Evolutionary conservation across 495 filamentous ascomycete species (phyloP), one percentile per base, ranked within the genome.

Genomic region (Aspergillus egyptiacus): DNA sequence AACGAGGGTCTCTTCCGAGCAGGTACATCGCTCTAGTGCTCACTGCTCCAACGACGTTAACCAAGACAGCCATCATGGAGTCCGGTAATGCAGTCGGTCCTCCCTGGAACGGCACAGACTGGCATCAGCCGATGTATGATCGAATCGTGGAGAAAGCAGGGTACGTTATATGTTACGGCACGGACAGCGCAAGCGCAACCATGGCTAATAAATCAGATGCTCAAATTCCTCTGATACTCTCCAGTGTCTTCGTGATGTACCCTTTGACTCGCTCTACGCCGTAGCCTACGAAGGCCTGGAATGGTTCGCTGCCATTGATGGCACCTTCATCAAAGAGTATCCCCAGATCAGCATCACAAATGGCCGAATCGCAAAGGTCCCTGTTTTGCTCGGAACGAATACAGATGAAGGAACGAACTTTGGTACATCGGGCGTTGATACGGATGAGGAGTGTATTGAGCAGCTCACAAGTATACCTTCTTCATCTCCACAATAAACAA

Each of bases 31-130:
- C 25, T 7, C 5, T 19, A 6, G 18, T 28, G 3, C 24, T 19
- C 1, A 31, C 17, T 33, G 11, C 0, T 27, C 13, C 8, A 23
- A 13, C 17, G 1, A 18, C 20, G 6, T n/a, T 54, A 32, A 52
- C 6, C 19, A 27, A 6, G n/a, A 9, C 37, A 54, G 85, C 74
- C 42, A 87, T 86, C 43, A 83, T 88, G 83, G 75, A 88, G 56
- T 85, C 80, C 4, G 85, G 86, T 9, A 67, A 64, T 13, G 64
- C 66, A 6, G 56, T 67, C 10, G 66, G 66, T 0, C 66, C 66
- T 1, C 64, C 66, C 8, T 69, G 66, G 41, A 69, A 69, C 13
- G 66, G 66, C 24, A 69, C 66, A 5, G 62, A 67, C 35, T 69
- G 66, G 66, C 59, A 69, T 19, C 66, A 69, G 42, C 66, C 66